Evolutionary conservation across 2,329 filamentous ascomycete species (phyloP).

Genomic region (Microdochium bolleyi): DNA sequence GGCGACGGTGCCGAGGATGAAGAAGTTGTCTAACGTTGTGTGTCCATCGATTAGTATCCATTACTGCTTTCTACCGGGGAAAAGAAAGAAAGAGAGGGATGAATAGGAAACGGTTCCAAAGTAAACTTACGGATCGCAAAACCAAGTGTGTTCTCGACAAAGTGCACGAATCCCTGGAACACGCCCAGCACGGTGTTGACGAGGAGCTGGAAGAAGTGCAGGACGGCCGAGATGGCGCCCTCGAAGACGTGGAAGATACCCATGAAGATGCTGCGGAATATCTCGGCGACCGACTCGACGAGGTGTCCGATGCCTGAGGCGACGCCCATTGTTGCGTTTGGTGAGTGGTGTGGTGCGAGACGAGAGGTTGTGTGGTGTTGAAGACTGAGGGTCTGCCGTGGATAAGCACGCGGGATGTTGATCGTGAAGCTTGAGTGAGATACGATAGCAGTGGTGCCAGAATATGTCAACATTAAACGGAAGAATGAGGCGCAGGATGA

Average conservation of each 20-base stretch:
- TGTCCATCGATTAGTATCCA: not conserved
- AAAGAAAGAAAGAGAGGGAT: slow-evolving; percentile 1
- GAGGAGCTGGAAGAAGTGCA: slow-evolving; percentile 13
- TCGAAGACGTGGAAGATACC: slow-evolving; percentile 15
- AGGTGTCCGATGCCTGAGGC: slow-evolving; percentile 19
- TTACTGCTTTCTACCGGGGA: not conserved
- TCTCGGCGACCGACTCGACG: slow-evolving; percentile 14
- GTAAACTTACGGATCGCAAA: slow-evolving; percentile 21
- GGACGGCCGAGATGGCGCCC: slow-evolving; percentile 10
- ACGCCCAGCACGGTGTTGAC: slow-evolving; percentile 12
- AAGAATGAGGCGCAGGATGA: not conserved
- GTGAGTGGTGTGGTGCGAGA: not conserved
- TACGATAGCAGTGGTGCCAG: too few relatives aligned
- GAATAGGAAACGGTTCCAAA: too few relatives aligned
- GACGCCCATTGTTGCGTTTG: slow-evolving; percentile 15
- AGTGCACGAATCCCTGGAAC: slow-evolving; percentile 13
- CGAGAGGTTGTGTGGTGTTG: not conserved
- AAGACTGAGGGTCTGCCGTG: too few relatives aligned
- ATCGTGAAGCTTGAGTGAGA: too few relatives aligned
- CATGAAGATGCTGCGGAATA: slow-evolving; percentile 13
- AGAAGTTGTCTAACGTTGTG: slow-evolving; percentile 18
- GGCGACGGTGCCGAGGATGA: slow-evolving; percentile 19
- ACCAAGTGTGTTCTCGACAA: slow-evolving; percentile 20
- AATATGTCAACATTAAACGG: too few relatives aligned
- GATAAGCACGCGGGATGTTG: too few relatives aligned